Conservation (phyloP, 805 yeast species). For the Cyberlindnera xishuangbannaensis region DNA sequence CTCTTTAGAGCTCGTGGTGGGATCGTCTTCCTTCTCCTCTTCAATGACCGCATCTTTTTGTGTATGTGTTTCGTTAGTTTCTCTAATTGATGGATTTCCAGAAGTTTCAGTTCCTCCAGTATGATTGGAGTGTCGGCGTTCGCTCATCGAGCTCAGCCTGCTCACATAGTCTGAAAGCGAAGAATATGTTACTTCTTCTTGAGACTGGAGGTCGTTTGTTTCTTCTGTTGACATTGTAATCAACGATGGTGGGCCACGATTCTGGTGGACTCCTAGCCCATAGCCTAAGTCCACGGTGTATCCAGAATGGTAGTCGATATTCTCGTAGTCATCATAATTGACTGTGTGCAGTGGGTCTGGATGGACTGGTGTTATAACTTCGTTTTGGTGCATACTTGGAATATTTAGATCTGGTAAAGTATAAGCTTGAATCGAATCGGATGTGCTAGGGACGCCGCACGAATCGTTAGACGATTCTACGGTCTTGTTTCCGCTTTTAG, state of each 20-base stretch:
- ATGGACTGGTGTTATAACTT: too few relatives aligned
- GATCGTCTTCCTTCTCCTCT: too few relatives aligned
- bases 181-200: slow-evolving; percentile 3
- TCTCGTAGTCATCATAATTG: slow-evolving; percentile 8
- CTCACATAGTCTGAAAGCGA: slow-evolving; percentile 20
- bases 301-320: slow-evolving; percentile 9
- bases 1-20: too few relatives aligned
- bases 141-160: slow-evolving; percentile 14
- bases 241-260: slow-evolving; percentile 25
- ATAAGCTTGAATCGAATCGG: slow-evolving; percentile 1
- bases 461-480: slow-evolving; percentile 7
- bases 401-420: not conserved
- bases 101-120: not conserved
- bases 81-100: not conserved
- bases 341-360: too few relatives aligned
- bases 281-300: slow-evolving; percentile 23
- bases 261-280: slow-evolving; percentile 19
- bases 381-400: not conserved
- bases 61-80: not conserved
- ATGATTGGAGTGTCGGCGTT: slow-evolving; percentile 1
- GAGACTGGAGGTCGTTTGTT: not conserved
- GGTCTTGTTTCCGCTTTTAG: slow-evolving; percentile 1
- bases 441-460: slow-evolving; percentile 1
- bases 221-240: slow-evolving; percentile 18
- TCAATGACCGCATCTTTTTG: too few relatives aligned